A percentile compares a stretch with the other conserved stretches of the same genome.
Evolutionary conservation across 2,329 filamentous ascomycete genomes (phyloP).

Genomic region (Berkeleyomyces rouxiae): DNA sequence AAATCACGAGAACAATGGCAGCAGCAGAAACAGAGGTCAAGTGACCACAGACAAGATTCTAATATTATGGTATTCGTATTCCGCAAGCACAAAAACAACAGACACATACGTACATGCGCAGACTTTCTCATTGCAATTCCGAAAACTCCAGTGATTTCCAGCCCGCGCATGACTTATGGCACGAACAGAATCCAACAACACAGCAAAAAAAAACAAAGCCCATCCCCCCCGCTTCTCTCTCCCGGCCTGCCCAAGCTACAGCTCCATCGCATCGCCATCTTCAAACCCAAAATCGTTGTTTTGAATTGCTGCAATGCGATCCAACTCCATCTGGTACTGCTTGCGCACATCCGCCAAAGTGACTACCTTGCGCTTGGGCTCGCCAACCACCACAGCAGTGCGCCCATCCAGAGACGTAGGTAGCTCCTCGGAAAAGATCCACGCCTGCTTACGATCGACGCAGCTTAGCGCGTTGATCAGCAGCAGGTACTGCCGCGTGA

Average conservation of each 20-base stretch:
- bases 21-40: not conserved
- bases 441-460: slow-evolving; percentile 63
- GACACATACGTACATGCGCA: slow-evolving; percentile 7
- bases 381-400: slow-evolving; percentile 14
- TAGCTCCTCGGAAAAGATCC: slow-evolving; percentile 47
- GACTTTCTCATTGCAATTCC: not conserved
- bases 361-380: slow-evolving; percentile 54
- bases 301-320: slow-evolving; percentile 73
- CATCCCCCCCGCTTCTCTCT: not conserved
- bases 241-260: slow-evolving; percentile 23
- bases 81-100: slow-evolving; percentile 17
- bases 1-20: not conserved
- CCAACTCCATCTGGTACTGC: slow-evolving; percentile 79
- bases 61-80: not conserved
- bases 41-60: not conserved
- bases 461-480: slow-evolving; percentile 87
- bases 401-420: slow-evolving; percentile 8
- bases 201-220: not conserved
- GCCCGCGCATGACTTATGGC: too few relatives aligned
- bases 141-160: not conserved
- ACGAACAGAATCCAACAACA: slow-evolving; percentile 4
- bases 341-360: slow-evolving; percentile 74
- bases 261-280: slow-evolving; percentile 37
- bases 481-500: slow-evolving; percentile 66
- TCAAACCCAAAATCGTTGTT: slow-evolving; percentile 75